These are phyloP conservation scores for Luffa acutangula DNA, from an alignment of 306 rosid species.

Conservation along the genomic window DNA sequence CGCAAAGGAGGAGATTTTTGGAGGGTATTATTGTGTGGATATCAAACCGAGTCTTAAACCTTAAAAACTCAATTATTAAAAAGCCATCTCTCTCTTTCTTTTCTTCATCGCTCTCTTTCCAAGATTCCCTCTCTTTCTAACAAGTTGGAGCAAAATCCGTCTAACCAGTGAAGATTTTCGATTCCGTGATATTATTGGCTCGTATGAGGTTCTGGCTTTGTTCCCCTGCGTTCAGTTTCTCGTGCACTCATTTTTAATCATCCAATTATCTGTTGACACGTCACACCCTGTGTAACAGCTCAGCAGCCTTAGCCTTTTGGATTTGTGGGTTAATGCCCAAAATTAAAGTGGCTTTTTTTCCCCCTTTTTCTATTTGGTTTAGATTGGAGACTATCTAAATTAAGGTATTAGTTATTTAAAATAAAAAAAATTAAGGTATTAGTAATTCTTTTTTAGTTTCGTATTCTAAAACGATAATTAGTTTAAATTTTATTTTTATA, in stretches of 20 bases:
- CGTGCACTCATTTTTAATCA: not conserved
- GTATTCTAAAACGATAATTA: no score
- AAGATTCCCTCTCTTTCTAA: not conserved
- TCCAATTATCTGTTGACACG: not conserved
- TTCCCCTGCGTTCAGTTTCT: not conserved
- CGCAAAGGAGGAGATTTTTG: not conserved
- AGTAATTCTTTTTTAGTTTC: no score
- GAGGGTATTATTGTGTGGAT: conserved; percentile 33
- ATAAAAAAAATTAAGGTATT: no score
- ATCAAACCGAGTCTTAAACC: conserved; percentile 4
- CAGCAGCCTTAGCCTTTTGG: not conserved
- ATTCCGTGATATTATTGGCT: not conserved
- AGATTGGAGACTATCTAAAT: not conserved
- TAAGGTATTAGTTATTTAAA: no score
- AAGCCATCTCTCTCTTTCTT: not conserved
- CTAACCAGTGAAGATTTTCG: conserved; percentile 26
- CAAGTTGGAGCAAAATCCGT: conserved; percentile 34
- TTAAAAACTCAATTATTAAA: not conserved
- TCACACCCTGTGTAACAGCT: not conserved
- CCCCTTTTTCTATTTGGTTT: no score
- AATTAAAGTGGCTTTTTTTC: not conserved
- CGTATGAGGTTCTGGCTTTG: not conserved
- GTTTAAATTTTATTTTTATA: no score
- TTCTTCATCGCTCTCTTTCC: not conserved
- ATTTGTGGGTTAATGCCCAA: not conserved